Evolutionary conservation across 2,329 filamentous ascomycete species (phyloP).

Genomic region (Hypocreales sp.): DNA sequence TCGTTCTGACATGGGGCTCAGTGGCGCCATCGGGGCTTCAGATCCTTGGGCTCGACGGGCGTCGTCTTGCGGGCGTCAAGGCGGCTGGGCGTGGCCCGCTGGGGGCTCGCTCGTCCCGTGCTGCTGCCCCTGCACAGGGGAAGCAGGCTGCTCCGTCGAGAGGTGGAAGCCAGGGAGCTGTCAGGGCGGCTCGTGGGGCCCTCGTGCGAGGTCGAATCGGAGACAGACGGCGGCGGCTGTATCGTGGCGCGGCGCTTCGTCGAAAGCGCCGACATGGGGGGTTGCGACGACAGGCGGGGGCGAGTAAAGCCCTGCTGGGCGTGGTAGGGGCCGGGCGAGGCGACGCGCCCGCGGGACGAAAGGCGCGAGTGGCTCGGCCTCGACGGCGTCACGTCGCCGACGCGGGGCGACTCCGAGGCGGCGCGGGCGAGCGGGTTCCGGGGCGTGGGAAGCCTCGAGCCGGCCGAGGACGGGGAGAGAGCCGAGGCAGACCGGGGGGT

Average conservation of each 20-base stretch:
- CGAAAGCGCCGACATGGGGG: conserved; percentile 25
- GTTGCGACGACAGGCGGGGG: conserved; percentile 26
- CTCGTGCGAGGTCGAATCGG: conserved; percentile 15
- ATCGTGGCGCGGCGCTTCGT: conserved; percentile 26
- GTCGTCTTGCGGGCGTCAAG: conserved; percentile 25
- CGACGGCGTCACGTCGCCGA: conserved; percentile 29
- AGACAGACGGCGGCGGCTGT: conserved; percentile 8
- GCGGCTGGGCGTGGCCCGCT: conserved; percentile 28
- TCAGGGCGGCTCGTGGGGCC: conserved; percentile 28
- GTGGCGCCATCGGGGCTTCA: conserved; percentile 34
- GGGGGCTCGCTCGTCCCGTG: conserved; percentile 32
- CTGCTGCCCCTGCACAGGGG: conserved; percentile 27
- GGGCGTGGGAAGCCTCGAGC: conserved; percentile 31
- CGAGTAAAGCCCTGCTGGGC: conserved; percentile 28
- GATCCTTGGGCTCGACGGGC: conserved; percentile 19
- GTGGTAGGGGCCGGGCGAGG: conserved; percentile 30
- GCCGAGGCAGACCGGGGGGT: conserved; percentile 28
- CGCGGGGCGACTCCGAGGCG: conserved; percentile 30
- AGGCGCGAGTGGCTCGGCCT: conserved; percentile 28
- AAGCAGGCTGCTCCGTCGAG: conserved; percentile 36
- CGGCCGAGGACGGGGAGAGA: conserved; percentile 22
- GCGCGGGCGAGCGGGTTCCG: conserved; percentile 32
- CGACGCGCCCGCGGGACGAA: conserved; percentile 1
- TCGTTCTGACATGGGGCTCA: no score
- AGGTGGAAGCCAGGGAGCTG: conserved; percentile 36